A percentile compares a stretch with the other conserved stretches of the same genome.
These are phyloP conservation scores for Aspergillus biplanus DNA, from an alignment of 495 filamentous ascomycete species.

Conservation along the genomic window DNA sequence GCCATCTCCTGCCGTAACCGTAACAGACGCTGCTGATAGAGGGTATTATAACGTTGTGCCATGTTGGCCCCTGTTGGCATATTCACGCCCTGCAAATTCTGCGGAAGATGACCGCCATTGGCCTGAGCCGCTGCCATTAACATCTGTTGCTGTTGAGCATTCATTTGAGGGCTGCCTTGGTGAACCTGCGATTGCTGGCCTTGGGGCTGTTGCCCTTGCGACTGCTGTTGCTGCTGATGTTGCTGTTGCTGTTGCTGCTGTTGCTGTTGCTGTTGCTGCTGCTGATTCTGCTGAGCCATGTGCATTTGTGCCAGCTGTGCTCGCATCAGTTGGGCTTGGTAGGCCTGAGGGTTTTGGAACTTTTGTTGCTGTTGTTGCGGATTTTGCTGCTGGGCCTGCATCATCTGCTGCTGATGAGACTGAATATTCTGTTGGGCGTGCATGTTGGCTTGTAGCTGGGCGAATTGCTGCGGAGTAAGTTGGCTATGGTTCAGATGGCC, in stretches of 20 bases:
- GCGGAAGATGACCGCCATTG: slow-evolving; percentile 44
- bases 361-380: slow-evolving; percentile 43
- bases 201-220: slow-evolving; percentile 29
- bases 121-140: slow-evolving; percentile 47
- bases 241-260: slow-evolving; percentile 30
- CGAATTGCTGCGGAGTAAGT: slow-evolving; percentile 51
- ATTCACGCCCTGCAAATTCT: slow-evolving; percentile 36
- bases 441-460: slow-evolving; percentile 47
- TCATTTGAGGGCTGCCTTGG: slow-evolving; percentile 40
- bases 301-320: slow-evolving; percentile 48
- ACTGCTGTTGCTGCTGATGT: slow-evolving; percentile 40
- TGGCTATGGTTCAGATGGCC: slow-evolving; percentile 47
- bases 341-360: slow-evolving; percentile 48
- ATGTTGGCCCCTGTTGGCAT: slow-evolving; percentile 33
- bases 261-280: slow-evolving; percentile 35
- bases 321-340: slow-evolving; percentile 49
- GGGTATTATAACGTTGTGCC: slow-evolving; percentile 40
- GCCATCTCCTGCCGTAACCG: slow-evolving; percentile 46
- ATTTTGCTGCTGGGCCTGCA: slow-evolving; percentile 47
- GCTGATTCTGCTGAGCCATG: slow-evolving; percentile 45
- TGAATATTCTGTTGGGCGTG: slow-evolving; percentile 61
- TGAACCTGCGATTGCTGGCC: slow-evolving; percentile 41
- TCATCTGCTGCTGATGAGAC: slow-evolving; percentile 47
- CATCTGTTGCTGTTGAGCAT: slow-evolving; percentile 46
- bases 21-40: slow-evolving; percentile 45